Evolutionary conservation across 2,329 filamentous ascomycete genomes (phyloP), one percentile per base, ranked within the genome.

Genomic region (Monosporascus sp.): DNA sequence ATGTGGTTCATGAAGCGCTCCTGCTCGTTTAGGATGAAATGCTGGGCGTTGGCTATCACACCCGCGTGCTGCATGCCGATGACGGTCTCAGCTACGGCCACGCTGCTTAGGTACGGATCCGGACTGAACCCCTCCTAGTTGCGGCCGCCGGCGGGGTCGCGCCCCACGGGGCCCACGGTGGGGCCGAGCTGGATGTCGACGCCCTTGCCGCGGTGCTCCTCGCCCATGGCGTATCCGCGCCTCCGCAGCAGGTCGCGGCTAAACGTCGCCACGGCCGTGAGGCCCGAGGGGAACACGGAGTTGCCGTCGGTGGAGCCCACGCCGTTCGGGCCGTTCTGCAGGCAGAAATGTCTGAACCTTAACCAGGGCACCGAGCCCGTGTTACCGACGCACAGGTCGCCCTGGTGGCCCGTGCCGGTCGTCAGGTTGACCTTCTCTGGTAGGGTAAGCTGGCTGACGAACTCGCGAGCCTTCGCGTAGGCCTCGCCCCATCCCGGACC

Each of bases 1-100:
- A 59, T 56, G 2, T 50, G 34, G 31, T 48, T 48, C 20, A 63
- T 59, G 52, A 49, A 60, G 59, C 61, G 61, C 66, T 73, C 72
- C 71, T 89, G 88, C 68, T 88, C 86, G 59, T 90, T 87, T 50
- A 73, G 74, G 55, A 88, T 82, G 65, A 75, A 88, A 65, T 90
- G 86, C 73, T 90, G 90, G 22, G 85, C 87, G 68, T 86, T 90
- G 56, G 90, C 88, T 70, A 93, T 85, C 38, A 91, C 82, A 63
- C 89, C 89, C 14, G 86, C 83, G 70, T 85, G 83, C 68, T 94
- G 90, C 44, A 90, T 91, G 49, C 90, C 90, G 65, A 83, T 82
- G 61, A 93, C 80, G 0, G 88, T 89, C 66, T 90, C 81, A 20
- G 81, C 81, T 60, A 91, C 88, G 57, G 84, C 80, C 54, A 87